Evolutionary conservation across 2,329 filamentous ascomycete species (phyloP), one percentile per base, ranked within the genome.

Genomic region (Cryphonectria naterciae): DNA sequence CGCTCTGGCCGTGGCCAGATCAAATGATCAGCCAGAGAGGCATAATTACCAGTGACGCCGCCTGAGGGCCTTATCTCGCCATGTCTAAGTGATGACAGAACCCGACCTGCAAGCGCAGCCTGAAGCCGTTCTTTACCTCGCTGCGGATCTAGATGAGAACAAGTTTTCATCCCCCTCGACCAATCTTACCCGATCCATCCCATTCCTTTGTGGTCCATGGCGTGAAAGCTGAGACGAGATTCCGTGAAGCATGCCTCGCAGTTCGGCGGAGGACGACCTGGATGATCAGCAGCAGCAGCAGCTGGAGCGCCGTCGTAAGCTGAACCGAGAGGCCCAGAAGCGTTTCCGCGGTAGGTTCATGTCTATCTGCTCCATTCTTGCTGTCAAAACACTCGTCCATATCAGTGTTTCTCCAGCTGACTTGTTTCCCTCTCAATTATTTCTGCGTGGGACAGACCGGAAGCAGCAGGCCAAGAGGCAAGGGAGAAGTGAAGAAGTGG

Each of bases 311-410:
- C 49, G 49, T 54, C 49, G 49, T 22, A 54, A 13, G n/a, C 49
- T 54, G 49, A 54, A 54, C n/a, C n/a, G 49, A 54, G 49, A 54
- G 10, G 49, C 49, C n/a, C 49, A 54, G 49, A 54, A 54, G 49
- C 49, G 49, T 13, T 54, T 54, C 13, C 49, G 49, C n/a, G 49
- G 49, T 54, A 28, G n/a, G 49, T 25, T 2, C 15, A 25, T 17
- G n/a, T 25, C 49, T 46, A 6, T 22, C 5, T 7, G 17, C 10
- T 25, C n/a, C 32, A 32, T 13, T 54, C 15, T 13, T 54, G 1
- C 49, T 25, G n/a, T n/a, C 22, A 22, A 10, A 6, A 7, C 17
- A 52, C 22, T 10, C 22, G 46, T 22, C 43, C 46, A 22, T 7
- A 2, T 17, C 6, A 22, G 7, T 10, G 19, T 13, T 39, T 11